These are phyloP conservation scores for Marsdenia floribunda DNA, from an alignment of 257 asterid species.

Conservation along the genomic window DNA sequence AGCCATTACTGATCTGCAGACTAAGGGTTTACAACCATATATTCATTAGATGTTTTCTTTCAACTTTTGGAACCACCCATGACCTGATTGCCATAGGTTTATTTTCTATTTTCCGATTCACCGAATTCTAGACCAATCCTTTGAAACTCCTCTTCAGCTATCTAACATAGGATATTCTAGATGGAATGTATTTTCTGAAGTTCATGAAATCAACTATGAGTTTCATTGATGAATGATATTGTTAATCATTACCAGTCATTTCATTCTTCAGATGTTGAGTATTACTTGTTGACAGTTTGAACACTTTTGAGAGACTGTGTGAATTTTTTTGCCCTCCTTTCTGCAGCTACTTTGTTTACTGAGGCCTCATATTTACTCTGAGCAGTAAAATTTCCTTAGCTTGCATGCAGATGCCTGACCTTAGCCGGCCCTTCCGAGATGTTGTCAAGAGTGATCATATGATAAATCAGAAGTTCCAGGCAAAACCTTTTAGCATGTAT, in stretches of 20 bases:
- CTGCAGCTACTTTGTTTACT: constrained; percentile 1
- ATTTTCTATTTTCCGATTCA: neutral
- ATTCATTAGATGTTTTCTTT: neutral
- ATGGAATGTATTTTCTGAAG: neutral
- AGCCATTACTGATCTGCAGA: neutral
- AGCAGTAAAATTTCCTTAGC: constrained; percentile 89
- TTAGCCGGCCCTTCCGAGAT: constrained; percentile 48
- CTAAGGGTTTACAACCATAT: neutral
- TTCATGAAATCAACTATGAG: neutral
- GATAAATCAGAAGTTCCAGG: constrained; percentile 42
- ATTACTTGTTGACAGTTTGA: neutral
- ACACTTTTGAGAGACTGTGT: neutral
- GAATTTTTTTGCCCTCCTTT: neutral
- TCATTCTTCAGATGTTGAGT: neutral
- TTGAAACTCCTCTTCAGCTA: neutral
- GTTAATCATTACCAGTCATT: neutral
- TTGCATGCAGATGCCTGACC: constrained; percentile 77
- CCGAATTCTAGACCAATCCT: neutral
- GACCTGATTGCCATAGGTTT: neutral
- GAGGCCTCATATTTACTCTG: constrained; percentile 48
- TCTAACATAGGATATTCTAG: neutral
- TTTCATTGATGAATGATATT: neutral
- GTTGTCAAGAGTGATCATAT: constrained; percentile 34
- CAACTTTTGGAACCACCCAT: neutral
- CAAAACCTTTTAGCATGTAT: constrained; percentile 24